Percentiles rank a stretch among this genome's conserved stretches.
These are phyloP conservation scores for Trichosporon ovoides DNA, from an alignment of 1,284 basidiomycete genomes.

Conservation along the genomic window DNA sequence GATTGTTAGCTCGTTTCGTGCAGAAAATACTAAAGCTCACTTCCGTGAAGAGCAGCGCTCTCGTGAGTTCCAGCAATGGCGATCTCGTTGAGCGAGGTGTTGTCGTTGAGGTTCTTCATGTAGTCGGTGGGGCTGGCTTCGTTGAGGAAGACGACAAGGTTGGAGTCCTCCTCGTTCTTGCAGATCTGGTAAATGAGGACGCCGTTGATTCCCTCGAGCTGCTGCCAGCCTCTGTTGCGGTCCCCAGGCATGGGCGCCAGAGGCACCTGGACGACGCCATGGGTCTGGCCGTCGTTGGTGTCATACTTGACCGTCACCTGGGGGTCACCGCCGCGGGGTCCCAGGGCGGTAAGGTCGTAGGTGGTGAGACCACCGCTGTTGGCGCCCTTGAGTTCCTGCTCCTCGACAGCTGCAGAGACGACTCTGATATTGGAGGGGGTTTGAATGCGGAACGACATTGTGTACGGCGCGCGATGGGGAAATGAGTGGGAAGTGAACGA, in stretches of 20 bases:
- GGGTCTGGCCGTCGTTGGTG: neutral
- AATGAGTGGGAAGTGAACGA: neutral
- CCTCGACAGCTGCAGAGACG: neutral
- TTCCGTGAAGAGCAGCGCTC: slow-evolving; percentile 34
- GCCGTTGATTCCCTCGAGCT: neutral
- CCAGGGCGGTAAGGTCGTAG: slow-evolving; percentile 6
- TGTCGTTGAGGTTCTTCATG: slow-evolving; percentile 56
- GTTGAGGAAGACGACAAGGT: slow-evolving; percentile 21
- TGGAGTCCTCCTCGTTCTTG: slow-evolving; percentile 1
- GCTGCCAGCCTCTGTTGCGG: slow-evolving; percentile 16
- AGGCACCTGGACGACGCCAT: slow-evolving; percentile 6
- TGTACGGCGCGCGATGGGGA: neutral
- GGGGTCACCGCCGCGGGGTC: slow-evolving; percentile 14
- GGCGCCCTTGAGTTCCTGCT: neutral
- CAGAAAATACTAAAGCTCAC: slow-evolving; percentile 15
- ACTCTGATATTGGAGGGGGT: slow-evolving; percentile 7
- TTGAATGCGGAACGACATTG: neutral
- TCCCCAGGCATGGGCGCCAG: slow-evolving; percentile 7
- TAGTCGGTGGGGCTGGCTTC: slow-evolving; percentile 25
- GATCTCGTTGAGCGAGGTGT: slow-evolving; percentile 61
- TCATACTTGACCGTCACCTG: slow-evolving; percentile 3
- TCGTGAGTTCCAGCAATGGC: slow-evolving; percentile 62
- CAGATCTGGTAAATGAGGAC: slow-evolving; percentile 12
- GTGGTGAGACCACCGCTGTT: neutral
- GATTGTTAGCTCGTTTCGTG: neutral